Conservation (phyloP, 2,329 filamentous ascomycete genomes). For the Parastagonospora avenae region DNA sequence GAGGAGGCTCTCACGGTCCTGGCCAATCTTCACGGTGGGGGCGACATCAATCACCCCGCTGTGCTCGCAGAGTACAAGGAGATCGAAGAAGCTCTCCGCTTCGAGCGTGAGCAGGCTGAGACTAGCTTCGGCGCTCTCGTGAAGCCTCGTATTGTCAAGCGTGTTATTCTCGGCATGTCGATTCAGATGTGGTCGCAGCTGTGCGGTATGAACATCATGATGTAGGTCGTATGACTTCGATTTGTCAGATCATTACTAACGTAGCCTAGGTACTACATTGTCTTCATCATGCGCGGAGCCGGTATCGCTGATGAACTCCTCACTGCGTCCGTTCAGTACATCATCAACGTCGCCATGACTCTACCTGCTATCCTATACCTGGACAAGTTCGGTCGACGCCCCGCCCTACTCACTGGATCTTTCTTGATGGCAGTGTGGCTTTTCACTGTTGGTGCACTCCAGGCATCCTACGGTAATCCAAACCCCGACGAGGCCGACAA, state of each 20-base stretch:
- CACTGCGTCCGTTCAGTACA: conserved; percentile 67
- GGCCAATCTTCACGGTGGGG: conserved; percentile 63
- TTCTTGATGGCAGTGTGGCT: conserved; percentile 65
- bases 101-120: conserved; percentile 59
- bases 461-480: conserved; percentile 61
- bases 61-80: conserved; percentile 69
- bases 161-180: conserved; percentile 62
- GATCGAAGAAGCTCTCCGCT: conserved; percentile 60
- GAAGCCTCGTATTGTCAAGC: conserved; percentile 59
- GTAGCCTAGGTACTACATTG: conserved; percentile 52
- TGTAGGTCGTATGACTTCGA: conserved; percentile 41
- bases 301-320: conserved; percentile 62
- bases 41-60: conserved; percentile 61
- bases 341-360: conserved; percentile 67
- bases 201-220: conserved; percentile 65
- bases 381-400: conserved; percentile 64
- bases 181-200: conserved; percentile 66
- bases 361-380: conserved; percentile 65
- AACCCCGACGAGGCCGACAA: conserved; percentile 41
- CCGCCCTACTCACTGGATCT: conserved; percentile 60
- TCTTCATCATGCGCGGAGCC: conserved; percentile 65
- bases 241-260: neutral
- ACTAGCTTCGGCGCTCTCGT: conserved; percentile 58
- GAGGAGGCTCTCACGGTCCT: conserved; percentile 64
- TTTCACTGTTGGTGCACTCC: conserved; percentile 64